Conservation (phyloP, 352 stramenopile genomes). For the Globisporangium apiculatum region DNA sequence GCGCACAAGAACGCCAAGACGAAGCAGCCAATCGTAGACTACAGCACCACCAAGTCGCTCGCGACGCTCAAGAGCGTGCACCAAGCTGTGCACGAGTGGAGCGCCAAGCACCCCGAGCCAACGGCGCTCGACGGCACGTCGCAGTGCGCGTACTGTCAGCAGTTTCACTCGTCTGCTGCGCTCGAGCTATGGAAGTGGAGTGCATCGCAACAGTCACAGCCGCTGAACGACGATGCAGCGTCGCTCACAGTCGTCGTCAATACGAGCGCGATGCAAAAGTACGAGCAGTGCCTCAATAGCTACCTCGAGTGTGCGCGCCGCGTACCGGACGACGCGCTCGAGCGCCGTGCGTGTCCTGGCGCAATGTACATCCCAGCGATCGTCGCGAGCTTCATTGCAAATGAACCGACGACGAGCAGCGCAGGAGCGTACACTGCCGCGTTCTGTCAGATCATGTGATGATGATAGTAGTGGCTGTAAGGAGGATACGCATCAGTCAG, state of each 20-base stretch:
- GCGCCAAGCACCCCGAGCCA: not conserved
- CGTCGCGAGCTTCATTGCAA: constrained; percentile 3
- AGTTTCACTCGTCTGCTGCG: constrained; percentile 4
- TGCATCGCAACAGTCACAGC: not conserved
- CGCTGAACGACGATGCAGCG: not conserved
- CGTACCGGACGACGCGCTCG: not conserved
- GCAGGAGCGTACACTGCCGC: not conserved
- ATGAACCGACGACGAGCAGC: not conserved
- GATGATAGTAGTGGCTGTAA: not conserved
- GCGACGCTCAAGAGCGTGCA: constrained; percentile 3
- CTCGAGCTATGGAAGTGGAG: constrained; percentile 3
- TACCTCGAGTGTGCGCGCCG: constrained; percentile 2
- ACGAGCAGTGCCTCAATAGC: constrained; percentile 1
- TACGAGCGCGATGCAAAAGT: not conserved
- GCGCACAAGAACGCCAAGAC: not conserved
- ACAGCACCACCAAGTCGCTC: constrained; percentile 1
- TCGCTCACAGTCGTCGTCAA: not conserved
- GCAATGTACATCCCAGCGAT: constrained; percentile 3
- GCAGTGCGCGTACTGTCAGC: constrained; percentile 1
- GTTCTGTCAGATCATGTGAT: not conserved
- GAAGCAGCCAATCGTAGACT: constrained; percentile 1
- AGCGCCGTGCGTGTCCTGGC: not conserved
- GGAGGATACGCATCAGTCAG: no score
- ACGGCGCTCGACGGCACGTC: no score
- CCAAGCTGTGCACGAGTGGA: not conserved